A percentile compares a stretch with the other conserved stretches of the same genome.
These are phyloP conservation scores for Calonectria montana DNA, from an alignment of 2,329 filamentous ascomycete genomes.

Conservation along the genomic window DNA sequence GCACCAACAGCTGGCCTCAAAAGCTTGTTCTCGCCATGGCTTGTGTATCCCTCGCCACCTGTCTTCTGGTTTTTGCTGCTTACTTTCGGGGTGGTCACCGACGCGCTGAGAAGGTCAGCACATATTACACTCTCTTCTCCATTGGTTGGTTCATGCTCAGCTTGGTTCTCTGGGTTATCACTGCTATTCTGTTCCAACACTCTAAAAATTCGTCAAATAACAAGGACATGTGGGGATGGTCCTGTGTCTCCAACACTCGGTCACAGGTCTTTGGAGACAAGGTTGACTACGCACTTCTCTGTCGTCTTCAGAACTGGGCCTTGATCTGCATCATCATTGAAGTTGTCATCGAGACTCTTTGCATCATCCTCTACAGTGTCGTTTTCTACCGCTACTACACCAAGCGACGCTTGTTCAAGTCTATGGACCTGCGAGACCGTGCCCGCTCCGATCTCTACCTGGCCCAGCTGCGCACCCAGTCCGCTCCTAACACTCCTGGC, in stretches of 20 bases:
- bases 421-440: constrained; percentile 95
- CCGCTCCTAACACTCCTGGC: constrained; percentile 93
- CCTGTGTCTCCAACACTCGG: constrained; percentile 91
- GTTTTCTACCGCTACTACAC: constrained; percentile 98
- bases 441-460: constrained; percentile 96
- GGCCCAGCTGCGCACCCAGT: constrained; percentile 84
- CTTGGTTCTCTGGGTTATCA: constrained; percentile 91
- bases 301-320: constrained; percentile 93
- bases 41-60: constrained; percentile 83
- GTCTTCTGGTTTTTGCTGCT: constrained; percentile 81
- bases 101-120: constrained; percentile 89
- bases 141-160: constrained; percentile 94
- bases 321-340: constrained; percentile 98
- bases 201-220: constrained; percentile 75
- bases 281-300: constrained; percentile 90
- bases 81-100: constrained; percentile 91
- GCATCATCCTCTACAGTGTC: constrained; percentile 91
- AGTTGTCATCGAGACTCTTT: constrained; percentile 90
- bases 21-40: constrained; percentile 83
- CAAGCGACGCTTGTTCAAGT: constrained; percentile 94
- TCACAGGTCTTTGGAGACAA: constrained; percentile 81
- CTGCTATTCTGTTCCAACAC: constrained; percentile 85
- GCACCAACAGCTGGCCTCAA: constrained; percentile 90
- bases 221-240: constrained; percentile 98
- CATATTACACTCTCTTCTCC: constrained; percentile 96